These are phyloP conservation scores for Zelonia costaricensis DNA, from an alignment of 208 protist genomes.

Conservation along the genomic window DNA sequence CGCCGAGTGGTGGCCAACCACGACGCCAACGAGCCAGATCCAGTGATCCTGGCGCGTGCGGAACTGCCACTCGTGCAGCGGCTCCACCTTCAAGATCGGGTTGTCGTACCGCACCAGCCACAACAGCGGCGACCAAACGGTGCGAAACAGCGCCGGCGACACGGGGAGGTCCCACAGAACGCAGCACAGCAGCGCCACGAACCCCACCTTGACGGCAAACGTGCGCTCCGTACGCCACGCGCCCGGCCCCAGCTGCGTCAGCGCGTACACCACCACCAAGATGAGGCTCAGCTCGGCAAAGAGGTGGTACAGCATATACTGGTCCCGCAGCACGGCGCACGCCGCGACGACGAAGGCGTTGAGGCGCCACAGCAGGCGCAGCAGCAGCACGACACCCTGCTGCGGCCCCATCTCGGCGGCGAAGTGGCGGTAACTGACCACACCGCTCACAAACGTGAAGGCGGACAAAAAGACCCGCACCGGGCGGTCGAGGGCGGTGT, in stretches of 20 bases:
- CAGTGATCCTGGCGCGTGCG: slow-evolving; percentile 80
- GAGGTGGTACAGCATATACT: slow-evolving; percentile 94
- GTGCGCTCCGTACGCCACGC: slow-evolving; percentile 27
- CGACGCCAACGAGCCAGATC: slow-evolving; percentile 78
- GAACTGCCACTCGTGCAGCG: slow-evolving; percentile 82
- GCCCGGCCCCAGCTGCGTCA: slow-evolving; percentile 26
- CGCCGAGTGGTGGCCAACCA: slow-evolving; percentile 43
- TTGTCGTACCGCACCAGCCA: slow-evolving; percentile 57
- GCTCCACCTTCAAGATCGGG: slow-evolving; percentile 21
- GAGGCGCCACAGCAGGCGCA: slow-evolving; percentile 75
- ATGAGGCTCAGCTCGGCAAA: slow-evolving; percentile 88
- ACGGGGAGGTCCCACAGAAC: slow-evolving; percentile 51
- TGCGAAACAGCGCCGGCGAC: slow-evolving; percentile 35
- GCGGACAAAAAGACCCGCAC: slow-evolving; percentile 89
- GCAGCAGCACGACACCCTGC: slow-evolving; percentile 59
- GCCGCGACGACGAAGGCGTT: slow-evolving; percentile 78
- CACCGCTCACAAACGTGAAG: slow-evolving; percentile 94
- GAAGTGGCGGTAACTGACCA: slow-evolving; percentile 92
- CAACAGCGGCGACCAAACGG: slow-evolving; percentile 42
- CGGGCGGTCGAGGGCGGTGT: slow-evolving; percentile 64
- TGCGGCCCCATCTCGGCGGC: slow-evolving; percentile 31
- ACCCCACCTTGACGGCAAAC: slow-evolving; percentile 40
- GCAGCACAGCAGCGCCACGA: slow-evolving; percentile 29
- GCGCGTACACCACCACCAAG: slow-evolving; percentile 65
- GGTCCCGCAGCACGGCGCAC: slow-evolving; percentile 57